These are phyloP conservation scores for Helenozyma rhizophorensis DNA, from an alignment of 805 yeast genomes.

Conservation along the genomic window DNA sequence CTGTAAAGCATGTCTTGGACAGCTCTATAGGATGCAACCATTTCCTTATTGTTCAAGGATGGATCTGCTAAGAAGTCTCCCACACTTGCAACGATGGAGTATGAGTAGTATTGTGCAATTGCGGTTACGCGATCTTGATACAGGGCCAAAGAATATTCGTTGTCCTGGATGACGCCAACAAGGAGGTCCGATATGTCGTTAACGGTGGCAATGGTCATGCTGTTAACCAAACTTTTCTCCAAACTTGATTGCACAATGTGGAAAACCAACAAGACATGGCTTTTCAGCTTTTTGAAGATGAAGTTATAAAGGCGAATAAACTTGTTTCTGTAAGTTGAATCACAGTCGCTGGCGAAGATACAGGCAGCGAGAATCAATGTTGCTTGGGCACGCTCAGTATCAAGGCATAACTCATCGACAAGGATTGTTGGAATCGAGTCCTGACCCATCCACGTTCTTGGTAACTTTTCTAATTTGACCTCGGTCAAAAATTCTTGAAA, in stretches of 20 bases:
- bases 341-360: slow-evolving; percentile 23
- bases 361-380: slow-evolving; percentile 27
- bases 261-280: slow-evolving; percentile 23
- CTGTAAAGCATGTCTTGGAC: slow-evolving; percentile 33
- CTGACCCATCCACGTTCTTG: slow-evolving; percentile 6
- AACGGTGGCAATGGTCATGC: slow-evolving; percentile 24
- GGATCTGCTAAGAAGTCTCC: background rate
- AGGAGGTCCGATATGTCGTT: slow-evolving; percentile 26
- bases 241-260: slow-evolving; percentile 28
- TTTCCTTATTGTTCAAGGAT: slow-evolving; percentile 1
- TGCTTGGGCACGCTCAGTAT: slow-evolving; percentile 17
- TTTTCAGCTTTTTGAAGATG: slow-evolving; percentile 19
- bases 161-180: slow-evolving; percentile 12
- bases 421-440: slow-evolving; percentile 25
- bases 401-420: slow-evolving; percentile 21
- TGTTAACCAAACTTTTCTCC: slow-evolving; percentile 23
- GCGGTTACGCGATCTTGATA: background rate
- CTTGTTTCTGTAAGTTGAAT: slow-evolving; percentile 25
- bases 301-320: slow-evolving; percentile 27
- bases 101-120: slow-evolving; percentile 4
- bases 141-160: slow-evolving; percentile 15
- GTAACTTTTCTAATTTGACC: slow-evolving; percentile 14
- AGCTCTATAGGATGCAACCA: slow-evolving; percentile 1
- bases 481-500: slow-evolving; percentile 23
- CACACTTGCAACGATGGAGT: slow-evolving; percentile 1